phyloP scores from a whole-genome alignment of 139 green algal genomes.

The Chara braunii region DNA sequence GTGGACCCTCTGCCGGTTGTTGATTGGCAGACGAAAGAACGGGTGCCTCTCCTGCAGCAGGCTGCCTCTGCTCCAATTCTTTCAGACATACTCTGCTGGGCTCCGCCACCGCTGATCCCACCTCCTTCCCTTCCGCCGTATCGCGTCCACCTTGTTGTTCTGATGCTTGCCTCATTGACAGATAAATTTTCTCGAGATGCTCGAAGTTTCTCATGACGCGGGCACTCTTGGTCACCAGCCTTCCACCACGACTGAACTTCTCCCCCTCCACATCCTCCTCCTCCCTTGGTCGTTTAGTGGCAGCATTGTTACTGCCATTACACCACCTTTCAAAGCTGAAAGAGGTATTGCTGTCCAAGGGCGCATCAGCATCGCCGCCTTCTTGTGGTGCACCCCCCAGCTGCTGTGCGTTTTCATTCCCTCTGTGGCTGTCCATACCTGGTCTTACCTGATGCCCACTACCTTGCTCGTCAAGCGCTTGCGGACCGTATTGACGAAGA shows the following conservation, averaged over 20 bases:
- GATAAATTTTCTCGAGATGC: constrained; percentile 31
- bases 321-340: too few species aligned
- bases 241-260: constrained; percentile 8
- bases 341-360: too few species aligned
- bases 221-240: constrained; percentile 14
- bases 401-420: too few species aligned
- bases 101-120: background rate
- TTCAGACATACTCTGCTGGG: too few species aligned
- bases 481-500: background rate
- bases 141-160: background rate
- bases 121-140: background rate
- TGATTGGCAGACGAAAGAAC: too few species aligned
- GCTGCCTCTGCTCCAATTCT: too few species aligned
- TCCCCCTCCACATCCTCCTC: background rate
- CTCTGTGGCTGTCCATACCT: too few species aligned
- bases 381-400: too few species aligned
- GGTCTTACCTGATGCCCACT: too few species aligned
- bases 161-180: constrained; percentile 31
- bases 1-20: too few species aligned
- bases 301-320: background rate
- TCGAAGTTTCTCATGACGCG: constrained; percentile 35
- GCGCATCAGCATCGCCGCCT: too few species aligned
- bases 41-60: too few species aligned
- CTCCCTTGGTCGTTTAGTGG: background rate
- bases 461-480: background rate